These are phyloP conservation scores for Friedmanniomyces simplex DNA, from an alignment of 495 filamentous ascomycete genomes.

Conservation along the genomic window DNA sequence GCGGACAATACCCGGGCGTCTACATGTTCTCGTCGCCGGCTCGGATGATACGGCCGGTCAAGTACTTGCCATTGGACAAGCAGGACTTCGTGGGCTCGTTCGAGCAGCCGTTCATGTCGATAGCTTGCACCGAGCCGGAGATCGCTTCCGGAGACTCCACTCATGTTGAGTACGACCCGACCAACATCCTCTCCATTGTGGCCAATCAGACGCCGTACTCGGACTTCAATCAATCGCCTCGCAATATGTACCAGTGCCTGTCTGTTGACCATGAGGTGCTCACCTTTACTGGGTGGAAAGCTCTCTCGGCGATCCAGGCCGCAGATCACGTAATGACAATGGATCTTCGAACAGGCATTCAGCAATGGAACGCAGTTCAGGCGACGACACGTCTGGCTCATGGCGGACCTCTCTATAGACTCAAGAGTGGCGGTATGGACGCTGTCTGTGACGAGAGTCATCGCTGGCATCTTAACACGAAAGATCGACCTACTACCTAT, in stretches of 20 bases:
- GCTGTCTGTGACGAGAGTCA: not conserved
- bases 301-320: not conserved
- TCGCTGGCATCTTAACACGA: slow-evolving; percentile 3
- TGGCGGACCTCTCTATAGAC: slow-evolving; percentile 1
- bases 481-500: not conserved
- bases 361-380: slow-evolving; percentile 1
- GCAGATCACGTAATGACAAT: slow-evolving; percentile 4
- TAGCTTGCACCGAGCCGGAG: slow-evolving; percentile 76
- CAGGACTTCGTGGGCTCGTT: slow-evolving; percentile 82
- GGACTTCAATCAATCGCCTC: slow-evolving; percentile 95
- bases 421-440: slow-evolving; percentile 7
- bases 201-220: slow-evolving; percentile 99
- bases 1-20: slow-evolving; percentile 89
- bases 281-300: slow-evolving; percentile 7
- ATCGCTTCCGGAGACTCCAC: slow-evolving; percentile 77
- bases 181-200: slow-evolving; percentile 93
- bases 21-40: slow-evolving; percentile 82
- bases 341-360: not conserved
- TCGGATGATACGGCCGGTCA: slow-evolving; percentile 83
- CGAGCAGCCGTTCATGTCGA: slow-evolving; percentile 97
- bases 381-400: not conserved
- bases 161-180: slow-evolving; percentile 90
- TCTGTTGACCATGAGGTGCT: slow-evolving; percentile 6
- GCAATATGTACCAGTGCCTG: slow-evolving; percentile 95
- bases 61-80: slow-evolving; percentile 75